Conservation (phyloP, 768 basidiomycete species). For the Podaxis carcinomalis region DNA sequence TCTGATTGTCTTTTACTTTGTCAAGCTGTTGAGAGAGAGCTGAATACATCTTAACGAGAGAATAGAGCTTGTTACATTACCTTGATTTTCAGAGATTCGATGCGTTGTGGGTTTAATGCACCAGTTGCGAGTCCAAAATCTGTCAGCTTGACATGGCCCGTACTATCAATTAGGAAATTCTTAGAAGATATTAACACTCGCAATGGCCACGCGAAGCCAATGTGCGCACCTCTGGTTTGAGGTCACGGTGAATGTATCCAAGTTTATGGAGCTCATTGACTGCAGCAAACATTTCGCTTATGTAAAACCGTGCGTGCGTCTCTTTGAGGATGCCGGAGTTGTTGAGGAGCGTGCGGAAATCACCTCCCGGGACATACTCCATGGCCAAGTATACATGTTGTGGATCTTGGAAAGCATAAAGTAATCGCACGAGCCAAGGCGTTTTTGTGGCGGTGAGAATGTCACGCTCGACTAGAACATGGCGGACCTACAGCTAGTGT, state of each 20-base stretch:
- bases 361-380: constrained; percentile 99
- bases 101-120: constrained; percentile 88
- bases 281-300: constrained; percentile 95
- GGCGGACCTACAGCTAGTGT: constrained; percentile 64
- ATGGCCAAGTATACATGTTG: constrained; percentile 93
- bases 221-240: constrained; percentile 88
- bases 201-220: neutral
- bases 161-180: constrained; percentile 96
- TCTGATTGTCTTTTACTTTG: constrained; percentile 90
- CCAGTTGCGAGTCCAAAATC: constrained; percentile 98
- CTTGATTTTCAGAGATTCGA: constrained; percentile 92
- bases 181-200: constrained; percentile 23
- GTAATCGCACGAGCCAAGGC: constrained; percentile 90
- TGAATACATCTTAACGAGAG: neutral
- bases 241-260: constrained; percentile 96
- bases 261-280: constrained; percentile 95
- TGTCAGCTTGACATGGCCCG: constrained; percentile 95
- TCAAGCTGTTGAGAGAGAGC: constrained; percentile 63
- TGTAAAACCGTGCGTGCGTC: constrained; percentile 95
- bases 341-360: constrained; percentile 95
- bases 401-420: constrained; percentile 96
- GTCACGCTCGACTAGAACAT: constrained; percentile 96
- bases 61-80: constrained; percentile 29
- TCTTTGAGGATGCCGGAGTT: constrained; percentile 98
- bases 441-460: constrained; percentile 97